Base-by-base conservation (phyloP, 495 filamentous ascomycete species). In the Penicillium longicatenatum region DNA sequence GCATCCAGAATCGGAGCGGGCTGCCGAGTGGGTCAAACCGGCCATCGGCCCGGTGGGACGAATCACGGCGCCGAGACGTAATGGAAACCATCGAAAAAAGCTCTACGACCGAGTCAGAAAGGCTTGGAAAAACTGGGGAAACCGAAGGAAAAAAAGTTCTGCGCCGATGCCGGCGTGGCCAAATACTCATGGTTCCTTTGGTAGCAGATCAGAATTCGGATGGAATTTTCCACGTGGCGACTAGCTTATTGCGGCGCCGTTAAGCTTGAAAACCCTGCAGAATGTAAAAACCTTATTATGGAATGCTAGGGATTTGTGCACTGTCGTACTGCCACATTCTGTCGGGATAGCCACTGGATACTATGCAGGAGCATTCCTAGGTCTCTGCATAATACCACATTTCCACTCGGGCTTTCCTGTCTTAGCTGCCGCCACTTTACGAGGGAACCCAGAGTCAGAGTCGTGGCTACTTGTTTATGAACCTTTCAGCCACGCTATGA, bases 101-200 rank as follows among this genome's bases (percentile, higher is more conserved):
- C 44, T 48, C 22, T 35, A 14, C 39, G n/a, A 55, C 30, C 22
- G 51, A 59, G 46, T 24, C 55, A 41, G 14, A 49, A 30, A 14
- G 20, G 26, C 20, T 17, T 33, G 21, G 49, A 50, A 59, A 59
- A 63, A 59, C 61, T 54, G 56, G 56, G 61, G 56, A 56, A 63
- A 39, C n/a, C 22, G n/a, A 48, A 29, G 29, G 30, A 54, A 57
- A 54, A 45, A 56, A 59, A 59, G 46, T 9, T 59, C 37, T 33
- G 55, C 61, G 56, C 61, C 61, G 61, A 60, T 60, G 57, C 57
- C 57, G 61, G 61, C 52, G 53, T 60, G 47, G 55, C 51, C 50
- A 47, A 49, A 42, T 44, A 10, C 42, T 22, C 16, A 5, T 17
- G 37, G 11, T 48, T 48, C 19, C 29, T n/a, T n/a, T 26, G 20